Evolutionary conservation across 768 basidiomycete genomes (phyloP), one percentile per base, ranked within the genome.

Genomic region (Porpolomopsis calyptriformis): DNA sequence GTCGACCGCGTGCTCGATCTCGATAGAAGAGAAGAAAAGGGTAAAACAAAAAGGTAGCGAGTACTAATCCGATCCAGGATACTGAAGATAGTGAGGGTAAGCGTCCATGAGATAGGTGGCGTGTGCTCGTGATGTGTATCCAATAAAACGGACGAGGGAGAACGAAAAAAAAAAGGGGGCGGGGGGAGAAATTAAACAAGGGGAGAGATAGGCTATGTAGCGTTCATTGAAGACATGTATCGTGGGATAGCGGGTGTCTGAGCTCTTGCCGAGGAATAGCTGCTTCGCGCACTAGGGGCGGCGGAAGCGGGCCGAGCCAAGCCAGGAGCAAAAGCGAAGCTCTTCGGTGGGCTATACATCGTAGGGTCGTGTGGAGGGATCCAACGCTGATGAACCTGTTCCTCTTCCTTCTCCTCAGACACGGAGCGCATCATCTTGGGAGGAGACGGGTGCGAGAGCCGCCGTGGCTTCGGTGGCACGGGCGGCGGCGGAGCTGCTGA

Each of bases 371-470:
- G 55, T 24, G 72, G 70, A 11, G 82, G 82, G 37, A 82, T 65
- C 82, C 82, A 83, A 50, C 78, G 72, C 57, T 82, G 73, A 49
- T 74, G 78, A 36, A 78, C 60, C 41, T 70, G 65, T 14, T 65
- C 74, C 59, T 68, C 64, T 52, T 73, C 66, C 52, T 80, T 82
- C 65, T 82, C 80, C 56, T 84, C 82, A 45, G 78, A 79, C 50
- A 76, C 69, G 26, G 78, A 75, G 44, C 80, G 74, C 41, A 54
- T 59, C 63, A 80, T 73, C 68, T 76, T 78, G 39, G 73, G 71
- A 43, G 78, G 74, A 20, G 75, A 73, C 12, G 74, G 64, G 33
- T 66, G 63, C 18, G 77, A 74, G 55, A 76, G 64, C 49, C 67
- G 63, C 38, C 78, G 76, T 12, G 71, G 62, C 55, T 71, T 73